Base-by-base conservation (phyloP, 768 basidiomycete genomes). In the Termitomyces sp. region DNA sequence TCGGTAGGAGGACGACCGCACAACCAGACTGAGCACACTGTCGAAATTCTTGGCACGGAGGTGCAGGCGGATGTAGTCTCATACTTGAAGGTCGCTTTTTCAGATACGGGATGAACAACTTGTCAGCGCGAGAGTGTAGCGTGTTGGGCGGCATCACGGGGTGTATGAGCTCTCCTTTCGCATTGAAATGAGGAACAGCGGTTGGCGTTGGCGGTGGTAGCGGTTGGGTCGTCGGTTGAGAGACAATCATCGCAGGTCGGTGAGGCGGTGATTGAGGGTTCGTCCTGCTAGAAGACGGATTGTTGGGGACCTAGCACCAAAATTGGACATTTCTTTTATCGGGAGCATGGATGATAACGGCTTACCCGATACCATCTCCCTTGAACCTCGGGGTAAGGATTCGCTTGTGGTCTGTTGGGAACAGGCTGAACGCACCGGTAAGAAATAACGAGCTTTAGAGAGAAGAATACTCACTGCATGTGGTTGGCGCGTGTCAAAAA, bases 101-200 rank as follows among this genome's bases (percentile, higher is more conserved):
- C 16, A n/a, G n/a, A 14, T 10, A 19, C 10, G 7, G 21, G 43
- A 19, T 54, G 21, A 48, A 31, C 21, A 25, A n/a, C 9, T 25
- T 27, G 42, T n/a, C 40, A 32, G 8, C 14, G 31, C 23, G 34
- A 23, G 16, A 38, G 7, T 43, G 34, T 37, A 16, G 31, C 14
- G 34, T 35, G 34, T 21, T 32, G 25, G 35, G 32, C 0, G 53
- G 21, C 9, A 35, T 41, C n/a, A 21, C 10, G 4, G 47, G 50
- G 8, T 44, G 31, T 10, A 65, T 54, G 25, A 64, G 56, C 29
- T 64, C 59, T 29, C 63, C 63, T 49, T 47, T 58, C 19, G 63
- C 27, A 42, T 62, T 66, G 25, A 66, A 66, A 35, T 66, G 62
- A 31, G 65, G 59, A 11, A 25, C n/a, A 6, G 21, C 19, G 12